Percentiles rank a stretch among this genome's conserved stretches.
phyloP scores from a whole-genome alignment of 352 stramenopile species.

The Nothophytophthora sp. region DNA sequence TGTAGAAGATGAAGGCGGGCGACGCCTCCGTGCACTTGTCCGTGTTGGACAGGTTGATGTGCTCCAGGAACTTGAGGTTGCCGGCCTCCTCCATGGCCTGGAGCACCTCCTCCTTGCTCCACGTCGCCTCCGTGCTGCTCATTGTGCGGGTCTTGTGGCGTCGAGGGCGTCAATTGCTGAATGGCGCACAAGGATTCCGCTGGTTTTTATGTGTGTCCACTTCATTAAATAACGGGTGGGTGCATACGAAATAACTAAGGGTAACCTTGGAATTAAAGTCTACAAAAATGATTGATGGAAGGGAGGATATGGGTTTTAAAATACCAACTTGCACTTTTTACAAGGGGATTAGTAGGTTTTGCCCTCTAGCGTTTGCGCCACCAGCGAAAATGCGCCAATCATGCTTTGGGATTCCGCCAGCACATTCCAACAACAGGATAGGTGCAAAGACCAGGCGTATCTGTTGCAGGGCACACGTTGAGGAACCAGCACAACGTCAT shows the following conservation, averaged over 20 bases:
- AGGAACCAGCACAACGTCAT: too few species aligned
- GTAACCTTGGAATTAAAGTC: too few species aligned
- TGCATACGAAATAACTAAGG: too few species aligned
- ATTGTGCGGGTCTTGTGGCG: slow-evolving; percentile 15
- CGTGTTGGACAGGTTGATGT: slow-evolving; percentile 70
- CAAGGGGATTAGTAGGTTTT: background rate
- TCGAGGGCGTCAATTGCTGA: slow-evolving; percentile 1
- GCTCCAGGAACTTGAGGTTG: slow-evolving; percentile 75
- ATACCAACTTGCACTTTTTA: background rate
- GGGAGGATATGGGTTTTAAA: background rate
- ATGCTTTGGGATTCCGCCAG: background rate
- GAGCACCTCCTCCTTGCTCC: slow-evolving; percentile 51
- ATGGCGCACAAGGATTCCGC: background rate
- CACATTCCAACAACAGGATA: background rate
- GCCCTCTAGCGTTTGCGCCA: too few species aligned
- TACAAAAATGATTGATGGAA: too few species aligned
- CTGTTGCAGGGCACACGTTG: too few species aligned
- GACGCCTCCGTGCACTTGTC: slow-evolving; percentile 50
- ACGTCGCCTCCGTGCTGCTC: slow-evolving; percentile 28
- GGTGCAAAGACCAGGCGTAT: too few species aligned
- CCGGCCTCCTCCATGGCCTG: slow-evolving; percentile 49
- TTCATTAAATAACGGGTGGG: too few species aligned
- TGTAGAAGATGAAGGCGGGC: slow-evolving; percentile 61
- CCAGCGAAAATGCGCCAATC: background rate
- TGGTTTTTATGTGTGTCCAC: background rate